Evolutionary conservation across 2,329 filamentous ascomycete genomes (phyloP), one percentile per base, ranked within the genome.

Genomic region (Thelonectria blattea): DNA sequence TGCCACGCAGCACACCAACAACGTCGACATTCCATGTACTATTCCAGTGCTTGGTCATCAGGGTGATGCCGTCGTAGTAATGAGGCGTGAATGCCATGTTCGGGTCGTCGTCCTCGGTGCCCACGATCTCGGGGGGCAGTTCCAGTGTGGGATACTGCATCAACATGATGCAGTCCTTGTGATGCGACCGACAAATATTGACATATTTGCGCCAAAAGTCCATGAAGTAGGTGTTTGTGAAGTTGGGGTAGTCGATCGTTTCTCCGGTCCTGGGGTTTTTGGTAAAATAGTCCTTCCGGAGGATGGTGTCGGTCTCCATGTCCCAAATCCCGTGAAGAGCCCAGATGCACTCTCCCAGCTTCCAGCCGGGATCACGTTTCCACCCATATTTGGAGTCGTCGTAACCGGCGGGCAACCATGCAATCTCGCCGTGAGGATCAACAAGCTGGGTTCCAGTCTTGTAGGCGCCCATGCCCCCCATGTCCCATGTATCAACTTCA

Each of bases 41-140:
- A 73, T 98, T 99, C 95, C 95, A 99, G 75, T 97, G 96, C 78
- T 99, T 99, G 12, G 92, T 98, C 85, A 99, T 91, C 4, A 99
- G 82, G 0, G 95, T 99, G 57, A 99, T 90, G 11, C 95, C 95
- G 69, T 99, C 95, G 75, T 99, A 99, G 74, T 92, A 99, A 76
- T 99, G 95, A 2, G 93, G 92, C 10, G 95, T 90, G 74, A 97
- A 98, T 2, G 93, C 91, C 85, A 98, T 90, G 63, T 89, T 91
- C 3, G 88, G 88, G 68, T 99, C 93, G 69, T 98, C 93, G 72
- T 98, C 94, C 27, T 83, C 80, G 0, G 93, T 97, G 12, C 88
- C 93, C 75, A 95, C 96, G 73, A 98, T 90, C 46, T 82, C 82
- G 0, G 96, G 95, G 0, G 95, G 95, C 12, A 99, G 86, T 77